These are phyloP conservation scores for Lipomyces lipofer DNA, from an alignment of 805 yeast species.

Conservation along the genomic window DNA sequence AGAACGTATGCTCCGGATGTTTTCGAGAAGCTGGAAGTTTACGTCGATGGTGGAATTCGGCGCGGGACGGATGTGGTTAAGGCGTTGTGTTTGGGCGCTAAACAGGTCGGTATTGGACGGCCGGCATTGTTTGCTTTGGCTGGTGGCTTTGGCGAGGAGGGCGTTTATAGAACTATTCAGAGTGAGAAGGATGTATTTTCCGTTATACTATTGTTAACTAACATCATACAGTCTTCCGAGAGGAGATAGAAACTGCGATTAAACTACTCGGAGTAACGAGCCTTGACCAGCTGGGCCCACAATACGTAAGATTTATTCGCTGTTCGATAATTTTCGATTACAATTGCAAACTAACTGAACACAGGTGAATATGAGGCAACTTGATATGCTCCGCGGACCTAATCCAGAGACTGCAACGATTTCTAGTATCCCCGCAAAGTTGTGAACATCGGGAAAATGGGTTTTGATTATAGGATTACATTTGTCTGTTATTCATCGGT, in stretches of 20 bases:
- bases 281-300: constrained; percentile 47
- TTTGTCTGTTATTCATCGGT: too few species aligned
- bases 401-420: too few species aligned
- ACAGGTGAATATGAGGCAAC: too few species aligned
- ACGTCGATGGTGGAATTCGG: constrained; percentile 66
- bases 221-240: constrained; percentile 45
- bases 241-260: constrained; percentile 66
- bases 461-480: too few species aligned
- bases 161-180: constrained; percentile 59
- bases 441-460: too few species aligned
- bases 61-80: constrained; percentile 67
- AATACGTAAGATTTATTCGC: constrained; percentile 20
- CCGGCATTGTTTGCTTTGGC: constrained; percentile 66
- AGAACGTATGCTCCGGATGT: constrained; percentile 43
- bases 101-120: constrained; percentile 63
- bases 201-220: neutral
- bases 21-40: constrained; percentile 52
- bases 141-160: constrained; percentile 62
- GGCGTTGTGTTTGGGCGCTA: constrained; percentile 68
- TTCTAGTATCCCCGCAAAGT: too few species aligned
- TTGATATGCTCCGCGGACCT: too few species aligned
- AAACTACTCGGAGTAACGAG: constrained; percentile 60
- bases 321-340: too few species aligned
- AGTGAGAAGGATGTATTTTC: too few species aligned
- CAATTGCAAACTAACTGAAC: too few species aligned